Evolutionary conservation across 345 rosid genomes (phyloP), one percentile per base, ranked within the genome.

Genomic region (Eucalyptus cladocalyx): DNA sequence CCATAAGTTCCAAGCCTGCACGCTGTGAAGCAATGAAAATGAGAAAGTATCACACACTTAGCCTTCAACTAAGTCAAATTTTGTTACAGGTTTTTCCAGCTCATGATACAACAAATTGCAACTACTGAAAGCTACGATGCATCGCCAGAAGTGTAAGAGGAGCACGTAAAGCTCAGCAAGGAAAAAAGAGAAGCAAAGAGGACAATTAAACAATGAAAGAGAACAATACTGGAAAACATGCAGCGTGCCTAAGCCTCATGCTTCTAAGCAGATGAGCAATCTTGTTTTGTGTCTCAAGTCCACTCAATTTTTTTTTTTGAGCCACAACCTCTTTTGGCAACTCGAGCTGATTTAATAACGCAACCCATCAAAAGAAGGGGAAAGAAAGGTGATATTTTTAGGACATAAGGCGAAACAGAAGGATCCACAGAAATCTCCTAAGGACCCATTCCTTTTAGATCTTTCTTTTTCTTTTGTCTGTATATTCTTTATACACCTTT

Each of bases 1-100:
- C 99, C 99, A 98, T 98, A 90, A 98, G 93, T 92, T 98, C 99
- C 95, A 98, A 92, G 58, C 99, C 99, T 49, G 99, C 99, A 87
- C 98, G 99, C 99, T 98, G 96, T 80, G 85, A 90, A 90, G 48
- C 86, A 90, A 40, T 62, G 88, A 90, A 90, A 90, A 76, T 76
- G 83, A 86, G 90, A 91, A 88, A 90, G 88, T 90, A 45, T 37
- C 87, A 49, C 60, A 49, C 28, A 86, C 87, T 87, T 86, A 23
- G 50, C 81, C 81, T 48, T 58, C 83, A 76, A 40, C 42, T 21
- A 76, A 76, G 76, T 51, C 65, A 34, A 86, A 51, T 86, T 32
- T 86, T 86, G 45, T 86, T 51, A 86, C 87, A 86, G 45, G 65
- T 28, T 86, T 86, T 51, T 51, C 83, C 83, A 76, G 83, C 47